phyloP scores from a whole-genome alignment of 2,329 filamentous ascomycete genomes.

The Colletotrichum liaoningense region DNA sequence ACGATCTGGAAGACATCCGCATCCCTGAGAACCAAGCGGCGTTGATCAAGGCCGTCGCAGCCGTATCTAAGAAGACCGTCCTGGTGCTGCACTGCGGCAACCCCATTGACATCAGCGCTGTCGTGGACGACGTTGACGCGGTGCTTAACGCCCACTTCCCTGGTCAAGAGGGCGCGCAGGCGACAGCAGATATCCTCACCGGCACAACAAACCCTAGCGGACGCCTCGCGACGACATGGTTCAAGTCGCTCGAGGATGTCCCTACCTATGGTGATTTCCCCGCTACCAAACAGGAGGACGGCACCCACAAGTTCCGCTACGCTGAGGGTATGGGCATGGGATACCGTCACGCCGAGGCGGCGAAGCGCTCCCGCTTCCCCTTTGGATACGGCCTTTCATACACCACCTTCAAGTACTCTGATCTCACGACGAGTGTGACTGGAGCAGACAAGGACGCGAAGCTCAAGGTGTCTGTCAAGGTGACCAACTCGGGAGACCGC shows the following conservation, averaged over 20 bases:
- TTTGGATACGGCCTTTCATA: constrained; percentile 32
- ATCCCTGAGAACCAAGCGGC: constrained; percentile 31
- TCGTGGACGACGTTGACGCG: constrained; percentile 31
- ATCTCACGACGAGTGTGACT: background rate
- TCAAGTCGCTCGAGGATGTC: constrained; percentile 28
- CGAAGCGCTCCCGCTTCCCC: constrained; percentile 13
- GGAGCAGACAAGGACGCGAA: constrained; percentile 39
- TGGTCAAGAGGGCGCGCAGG: constrained; percentile 32
- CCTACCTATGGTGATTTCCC: constrained; percentile 34
- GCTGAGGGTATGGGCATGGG: constrained; percentile 24
- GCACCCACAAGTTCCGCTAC: background rate
- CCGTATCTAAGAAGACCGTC: constrained; percentile 13
- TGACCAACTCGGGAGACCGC: constrained; percentile 42
- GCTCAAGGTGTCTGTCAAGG: constrained; percentile 57
- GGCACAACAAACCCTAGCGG: constrained; percentile 32
- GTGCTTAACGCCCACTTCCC: constrained; percentile 33
- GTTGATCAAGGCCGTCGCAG: constrained; percentile 32
- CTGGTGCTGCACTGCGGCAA: constrained; percentile 30
- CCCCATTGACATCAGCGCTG: constrained; percentile 30
- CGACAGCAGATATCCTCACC: constrained; percentile 29
- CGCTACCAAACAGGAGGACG: constrained; percentile 19
- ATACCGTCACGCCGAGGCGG: constrained; percentile 23
- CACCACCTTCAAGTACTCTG: constrained; percentile 26
- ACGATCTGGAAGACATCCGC: constrained; percentile 31
- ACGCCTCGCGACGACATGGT: constrained; percentile 33